Base-by-base conservation (phyloP, 2,329 filamentous ascomycete genomes). In the Penicillium sp. region DNA sequence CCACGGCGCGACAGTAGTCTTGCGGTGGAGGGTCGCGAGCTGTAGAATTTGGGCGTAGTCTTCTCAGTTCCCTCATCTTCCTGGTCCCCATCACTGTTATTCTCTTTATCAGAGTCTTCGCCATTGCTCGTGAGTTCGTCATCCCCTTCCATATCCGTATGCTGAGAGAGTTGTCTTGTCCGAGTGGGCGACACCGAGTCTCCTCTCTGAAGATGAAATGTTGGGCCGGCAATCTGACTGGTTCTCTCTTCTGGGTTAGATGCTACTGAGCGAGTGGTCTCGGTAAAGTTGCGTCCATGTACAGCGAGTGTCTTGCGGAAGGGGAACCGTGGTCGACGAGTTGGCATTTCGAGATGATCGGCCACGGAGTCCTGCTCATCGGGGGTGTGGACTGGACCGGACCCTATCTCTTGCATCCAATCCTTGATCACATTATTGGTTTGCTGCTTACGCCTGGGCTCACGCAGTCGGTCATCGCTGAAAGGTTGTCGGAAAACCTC, bases 111-210 rank as follows among this genome's bases (percentile, higher is more conserved):
- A 0, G 64, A 72, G 26, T 81, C 78, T 28, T 87, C 85, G 52
- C 92, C 89, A 52, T 92, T 90, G 3, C 89, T 92, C 11, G 90
- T 83, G n/a, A 92, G 78, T 71, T 97, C 92, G 65, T 96, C 92
- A 65, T 97, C 92, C 0, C 91, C 91, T 68, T 96, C 91, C 6
- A 87, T 90, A 66, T 94, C 91, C 0, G 90, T 92, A 54, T 92
- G 86, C 66, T 76, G 81, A 39, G 81, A 76, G 36, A 78, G 59
- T 54, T 81, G 71, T 53, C 79, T 69, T 42, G 70, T 73, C 48
- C 67, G 71, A n/a, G 71, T 63, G 5, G 60, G 63, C 9, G 65
- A 60, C 64, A 68, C 2, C 62, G 67, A 56, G 8, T 52, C 53
- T 40, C 65, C 58, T 23, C 72, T 66, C 16, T 74, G 73, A 36